Evolutionary conservation across 371 early-diverging fungal species (phyloP).

Genomic region (Phascolomyces articulosus): DNA sequence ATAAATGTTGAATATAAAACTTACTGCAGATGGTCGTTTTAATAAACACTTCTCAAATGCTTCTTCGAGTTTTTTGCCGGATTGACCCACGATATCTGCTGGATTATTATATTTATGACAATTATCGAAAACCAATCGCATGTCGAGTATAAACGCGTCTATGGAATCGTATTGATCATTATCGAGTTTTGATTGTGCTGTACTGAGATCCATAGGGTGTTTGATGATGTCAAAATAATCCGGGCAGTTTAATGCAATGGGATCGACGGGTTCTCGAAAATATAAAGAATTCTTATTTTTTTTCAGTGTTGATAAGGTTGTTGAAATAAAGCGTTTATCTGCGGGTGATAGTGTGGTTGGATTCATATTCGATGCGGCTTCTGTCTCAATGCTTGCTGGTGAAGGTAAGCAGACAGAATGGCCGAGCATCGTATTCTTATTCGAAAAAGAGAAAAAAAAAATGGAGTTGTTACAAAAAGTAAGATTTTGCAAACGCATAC

Average conservation of each 20-base stretch:
- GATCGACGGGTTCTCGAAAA: slow-evolving; percentile 72
- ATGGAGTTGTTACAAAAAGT: not conserved
- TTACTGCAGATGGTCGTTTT: slow-evolving; percentile 22
- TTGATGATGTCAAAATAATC: slow-evolving; percentile 89
- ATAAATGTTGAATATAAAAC: not conserved
- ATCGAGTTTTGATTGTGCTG: slow-evolving; percentile 77
- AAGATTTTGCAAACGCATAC: not conserved
- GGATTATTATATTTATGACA: slow-evolving; percentile 76
- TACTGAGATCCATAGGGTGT: slow-evolving; percentile 97
- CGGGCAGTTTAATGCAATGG: slow-evolving; percentile 42
- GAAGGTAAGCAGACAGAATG: too few relatives aligned
- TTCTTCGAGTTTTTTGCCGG: slow-evolving; percentile 63
- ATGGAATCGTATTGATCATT: slow-evolving; percentile 43
- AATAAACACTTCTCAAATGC: slow-evolving; percentile 57
- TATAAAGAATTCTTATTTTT: slow-evolving; percentile 69
- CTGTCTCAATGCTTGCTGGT: too few relatives aligned
- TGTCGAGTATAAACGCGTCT: slow-evolving; percentile 48
- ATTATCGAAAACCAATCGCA: slow-evolving; percentile 55
- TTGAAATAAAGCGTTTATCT: slow-evolving; percentile 24
- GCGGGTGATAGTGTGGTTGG: not conserved
- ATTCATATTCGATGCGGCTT: not conserved
- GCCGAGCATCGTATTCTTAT: not conserved
- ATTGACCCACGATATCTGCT: slow-evolving; percentile 73
- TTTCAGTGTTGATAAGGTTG: slow-evolving; percentile 61
- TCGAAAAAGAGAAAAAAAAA: not conserved